Evolutionary conservation across 139 green algal genomes (phyloP), one percentile per base, ranked within the genome.

Genomic region (Chlamydomonas schloesseri): DNA sequence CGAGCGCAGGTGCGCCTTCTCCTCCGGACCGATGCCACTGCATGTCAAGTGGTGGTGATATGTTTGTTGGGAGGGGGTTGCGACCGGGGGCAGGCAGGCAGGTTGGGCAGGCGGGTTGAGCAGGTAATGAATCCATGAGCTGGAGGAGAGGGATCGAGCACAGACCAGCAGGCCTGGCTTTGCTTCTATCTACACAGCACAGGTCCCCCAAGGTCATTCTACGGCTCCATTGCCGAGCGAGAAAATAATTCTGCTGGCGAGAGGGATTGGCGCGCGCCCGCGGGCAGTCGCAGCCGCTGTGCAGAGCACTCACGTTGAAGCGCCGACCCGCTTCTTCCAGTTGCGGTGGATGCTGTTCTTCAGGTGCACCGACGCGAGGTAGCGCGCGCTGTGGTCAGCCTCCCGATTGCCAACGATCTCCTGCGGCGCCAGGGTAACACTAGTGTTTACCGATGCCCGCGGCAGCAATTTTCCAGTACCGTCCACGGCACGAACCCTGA

Each of bases 301-400:
- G n/a, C n/a, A n/a, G n/a, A n/a, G n/a, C n/a, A n/a, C n/a, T n/a
- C n/a, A n/a, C n/a, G n/a, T n/a, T n/a, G n/a, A n/a, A n/a, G n/a
- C n/a, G n/a, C n/a, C n/a, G n/a, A n/a, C n/a, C 37, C 93, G 89
- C 23, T 73, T 88, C 28, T 83, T 78, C 96, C 96, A 99, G 86
- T 95, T 89, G 75, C 94, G 93, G 50, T 87, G 89, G n/a, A 98
- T 92, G 58, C 62, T 96, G 91, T 99, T 99, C 71, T 99, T 99
- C 18, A 99, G 91, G 37, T 99, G 95, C 24, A 98, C 92, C 2
- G 90, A 89, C 11, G 97, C 96, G 37, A 99, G 90, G 95, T 96
- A 99, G 15, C 96, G 90, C 0, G 91, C 94, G 68, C 93, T 95
- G 76, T 96, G 92, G 47, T 97, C 93, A 4, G 94, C 88, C 9